Evolutionary conservation across 108 stramenopile genomes (phyloP).

Genomic region (Nannochloropsis granulata): DNA sequence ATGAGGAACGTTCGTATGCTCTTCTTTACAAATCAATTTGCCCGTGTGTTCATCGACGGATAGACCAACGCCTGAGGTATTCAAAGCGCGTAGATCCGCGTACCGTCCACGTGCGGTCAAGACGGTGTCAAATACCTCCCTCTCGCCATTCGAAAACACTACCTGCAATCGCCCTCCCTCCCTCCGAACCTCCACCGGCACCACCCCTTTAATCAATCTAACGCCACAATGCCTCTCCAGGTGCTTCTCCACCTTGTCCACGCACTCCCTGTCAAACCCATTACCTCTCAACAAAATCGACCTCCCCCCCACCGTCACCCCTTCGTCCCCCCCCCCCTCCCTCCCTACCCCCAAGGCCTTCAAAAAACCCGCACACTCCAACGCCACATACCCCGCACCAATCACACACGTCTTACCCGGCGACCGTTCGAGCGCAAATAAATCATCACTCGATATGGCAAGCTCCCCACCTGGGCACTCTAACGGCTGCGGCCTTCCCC

Average conservation of each 20-base stretch:
- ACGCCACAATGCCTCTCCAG: conserved; percentile 66
- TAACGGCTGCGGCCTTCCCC: conserved; percentile 59
- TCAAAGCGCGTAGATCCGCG: conserved; percentile 62
- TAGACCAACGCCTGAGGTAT: background rate
- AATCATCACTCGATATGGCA: conserved; percentile 78
- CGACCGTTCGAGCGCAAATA: conserved; percentile 62
- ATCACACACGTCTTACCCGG: conserved; percentile 86
- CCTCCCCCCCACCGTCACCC: conserved; percentile 75
- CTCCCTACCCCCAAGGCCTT: conserved; percentile 65
- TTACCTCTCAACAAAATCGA: conserved; percentile 56
- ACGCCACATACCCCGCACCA: conserved; percentile 83
- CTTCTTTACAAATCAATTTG: conserved; percentile 58
- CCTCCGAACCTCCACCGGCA: background rate
- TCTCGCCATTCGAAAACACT: background rate
- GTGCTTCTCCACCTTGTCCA: conserved; percentile 61
- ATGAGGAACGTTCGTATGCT: conserved; percentile 72
- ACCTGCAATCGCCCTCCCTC: background rate
- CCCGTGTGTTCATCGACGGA: conserved; percentile 19
- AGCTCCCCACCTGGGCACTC: conserved; percentile 51
- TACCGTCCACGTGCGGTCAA: conserved; percentile 76
- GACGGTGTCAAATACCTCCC: conserved; percentile 46
- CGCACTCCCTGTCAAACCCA: conserved; percentile 83
- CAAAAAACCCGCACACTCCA: conserved; percentile 90
- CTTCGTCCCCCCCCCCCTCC: conserved; percentile 59
- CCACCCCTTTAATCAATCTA: conserved; percentile 44